Evolutionary conservation across 2,329 filamentous ascomycete species (phyloP).

Genomic region (Pseudocercospora vitis): DNA sequence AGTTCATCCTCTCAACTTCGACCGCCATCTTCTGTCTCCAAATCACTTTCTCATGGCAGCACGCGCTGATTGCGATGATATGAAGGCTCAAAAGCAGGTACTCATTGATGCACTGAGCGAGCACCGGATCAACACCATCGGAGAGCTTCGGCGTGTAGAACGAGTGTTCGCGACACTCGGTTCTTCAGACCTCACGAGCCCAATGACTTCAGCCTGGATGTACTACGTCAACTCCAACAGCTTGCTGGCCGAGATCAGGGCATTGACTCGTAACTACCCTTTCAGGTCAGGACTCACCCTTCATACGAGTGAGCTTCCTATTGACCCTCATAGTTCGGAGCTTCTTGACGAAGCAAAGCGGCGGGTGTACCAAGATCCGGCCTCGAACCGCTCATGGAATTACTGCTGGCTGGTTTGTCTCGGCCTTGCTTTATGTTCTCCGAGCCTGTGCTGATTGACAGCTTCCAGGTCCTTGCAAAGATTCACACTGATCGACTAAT

Average conservation of each 20-base stretch:
- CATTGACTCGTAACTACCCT: slow-evolving; percentile 66
- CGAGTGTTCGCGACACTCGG: slow-evolving; percentile 61
- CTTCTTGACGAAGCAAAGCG: slow-evolving; percentile 65
- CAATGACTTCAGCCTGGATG: slow-evolving; percentile 70
- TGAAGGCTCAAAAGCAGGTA: slow-evolving; percentile 51
- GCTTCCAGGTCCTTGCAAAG: slow-evolving; percentile 56
- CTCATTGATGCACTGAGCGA: slow-evolving; percentile 64
- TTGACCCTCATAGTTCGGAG: slow-evolving; percentile 47
- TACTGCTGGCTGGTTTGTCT: slow-evolving; percentile 63
- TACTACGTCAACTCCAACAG: slow-evolving; percentile 71
- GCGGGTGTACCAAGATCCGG: slow-evolving; percentile 63
- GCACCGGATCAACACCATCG: slow-evolving; percentile 71
- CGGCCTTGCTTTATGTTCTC: too few relatives aligned
- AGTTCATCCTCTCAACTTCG: too few relatives aligned
- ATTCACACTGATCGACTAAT: slow-evolving; percentile 64
- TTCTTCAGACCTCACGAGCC: slow-evolving; percentile 59
- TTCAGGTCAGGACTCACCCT: slow-evolving; percentile 43
- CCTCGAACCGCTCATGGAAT: slow-evolving; percentile 72
- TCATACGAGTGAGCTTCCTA: background rate
- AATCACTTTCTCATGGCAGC: too few relatives aligned
- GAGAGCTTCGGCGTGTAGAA: slow-evolving; percentile 70
- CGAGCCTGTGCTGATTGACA: too few relatives aligned
- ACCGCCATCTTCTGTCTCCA: too few relatives aligned
- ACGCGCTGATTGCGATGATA: slow-evolving; percentile 18
- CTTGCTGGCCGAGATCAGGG: slow-evolving; percentile 67